Evolutionary conservation across 306 rosid species (phyloP).

Genomic region (Cucumis hystrix): DNA sequence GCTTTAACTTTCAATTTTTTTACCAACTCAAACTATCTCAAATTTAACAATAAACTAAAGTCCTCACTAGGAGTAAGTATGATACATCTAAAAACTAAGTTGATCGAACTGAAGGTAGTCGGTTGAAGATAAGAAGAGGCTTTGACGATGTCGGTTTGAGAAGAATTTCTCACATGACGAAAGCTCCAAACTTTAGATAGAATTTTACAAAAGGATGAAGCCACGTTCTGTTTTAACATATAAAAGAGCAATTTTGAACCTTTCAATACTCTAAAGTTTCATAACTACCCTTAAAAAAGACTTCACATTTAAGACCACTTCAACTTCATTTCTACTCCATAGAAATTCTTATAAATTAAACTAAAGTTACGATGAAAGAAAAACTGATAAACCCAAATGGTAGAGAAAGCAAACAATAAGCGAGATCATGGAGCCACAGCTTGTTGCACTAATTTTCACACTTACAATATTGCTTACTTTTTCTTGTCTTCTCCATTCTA

Average conservation of each 20-base stretch:
- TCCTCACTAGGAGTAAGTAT: no score
- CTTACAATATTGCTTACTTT: neutral
- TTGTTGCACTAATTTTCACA: neutral
- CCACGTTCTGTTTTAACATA: neutral
- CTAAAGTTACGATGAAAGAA: neutral
- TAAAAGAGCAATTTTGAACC: neutral
- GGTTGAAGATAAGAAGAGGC: no score
- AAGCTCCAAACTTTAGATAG: neutral
- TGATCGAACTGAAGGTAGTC: no score
- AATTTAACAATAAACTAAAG: no score
- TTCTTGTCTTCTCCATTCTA: conserved; percentile 13
- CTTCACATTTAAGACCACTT: neutral
- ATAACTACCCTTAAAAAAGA: neutral
- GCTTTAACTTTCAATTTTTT: no score
- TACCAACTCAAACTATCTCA: no score
- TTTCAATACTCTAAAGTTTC: conserved; percentile 5
- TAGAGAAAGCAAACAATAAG: neutral
- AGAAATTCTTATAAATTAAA: neutral
- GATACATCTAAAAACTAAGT: no score
- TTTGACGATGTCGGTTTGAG: no score
- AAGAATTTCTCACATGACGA: neutral
- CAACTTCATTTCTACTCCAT: neutral
- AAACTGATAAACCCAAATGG: neutral
- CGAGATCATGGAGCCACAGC: neutral
- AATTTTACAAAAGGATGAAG: neutral